Evolutionary conservation across 2,329 filamentous ascomycete species (phyloP), one percentile per base, ranked within the genome.

Genomic region (Pseudogymnoascus sp.): DNA sequence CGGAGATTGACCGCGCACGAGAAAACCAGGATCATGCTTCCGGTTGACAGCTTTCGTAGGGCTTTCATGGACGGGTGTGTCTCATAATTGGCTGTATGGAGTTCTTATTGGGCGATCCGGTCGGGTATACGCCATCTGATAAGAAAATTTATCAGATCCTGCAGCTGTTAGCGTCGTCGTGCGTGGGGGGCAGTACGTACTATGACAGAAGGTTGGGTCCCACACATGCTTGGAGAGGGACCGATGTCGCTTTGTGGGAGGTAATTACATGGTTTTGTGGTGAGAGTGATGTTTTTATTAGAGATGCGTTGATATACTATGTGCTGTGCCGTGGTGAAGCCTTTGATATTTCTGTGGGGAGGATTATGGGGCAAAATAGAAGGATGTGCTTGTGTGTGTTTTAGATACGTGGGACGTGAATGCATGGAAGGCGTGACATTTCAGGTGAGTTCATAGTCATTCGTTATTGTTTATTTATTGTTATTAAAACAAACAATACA

Each of bases 61-160:
- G 48, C 25, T 54, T 31, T 54, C 10, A 10, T 54, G 48, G 25
- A 19, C 1, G 25, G 25, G 48, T 7, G 14, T 54, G 25, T 54
- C 48, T 31, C 48, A 54, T 31, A 31, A 54, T 54, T 10, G 48
- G 14, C 48, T 31, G 8, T 16, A 25, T 19, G 48, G 14, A 31
- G 25, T 34, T 25, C 48, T 54, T 31, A 54, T 54, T 54, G 14
- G 48, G 8, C 25, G 48, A 54, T 54, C 25, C 14, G 21, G 48
- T 19, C 25, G 48, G 48, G 25, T 34, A 54, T 54, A 31, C 25
- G 48, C 48, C 48, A 54, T 54, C 48, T 54, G 48, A 54, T 54
- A 54, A 54, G 48, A 25, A 54, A 54, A 54, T 31, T 54, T 54
- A 54, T 54, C 48, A 54, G 48, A 54, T 54, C 48, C 48, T 54